These are phyloP conservation scores for Mucor irregularis DNA, from an alignment of 371 early-diverging fungal species.

Conservation along the genomic window DNA sequence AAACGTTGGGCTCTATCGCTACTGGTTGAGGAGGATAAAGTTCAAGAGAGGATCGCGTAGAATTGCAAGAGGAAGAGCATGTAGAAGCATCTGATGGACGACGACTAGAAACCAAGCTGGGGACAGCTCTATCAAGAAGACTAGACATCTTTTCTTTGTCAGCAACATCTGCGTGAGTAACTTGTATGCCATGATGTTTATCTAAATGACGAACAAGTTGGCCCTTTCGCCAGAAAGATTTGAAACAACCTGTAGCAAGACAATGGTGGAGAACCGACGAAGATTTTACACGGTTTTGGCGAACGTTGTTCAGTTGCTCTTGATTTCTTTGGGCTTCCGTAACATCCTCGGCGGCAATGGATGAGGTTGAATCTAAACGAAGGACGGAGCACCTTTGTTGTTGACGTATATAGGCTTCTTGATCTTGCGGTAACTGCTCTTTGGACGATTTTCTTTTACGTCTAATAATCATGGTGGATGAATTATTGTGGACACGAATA, in stretches of 20 bases:
- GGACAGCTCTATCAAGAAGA: background rate
- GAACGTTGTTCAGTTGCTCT: conserved; percentile 11
- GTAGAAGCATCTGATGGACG: conserved; percentile 1
- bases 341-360: background rate
- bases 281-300: conserved; percentile 22
- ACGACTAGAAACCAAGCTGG: background rate
- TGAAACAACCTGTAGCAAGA: conserved; percentile 39
- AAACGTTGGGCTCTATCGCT: background rate
- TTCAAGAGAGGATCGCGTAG: background rate
- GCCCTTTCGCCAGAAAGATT: conserved; percentile 49
- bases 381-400: conserved; percentile 48
- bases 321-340: background rate
- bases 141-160: conserved; percentile 8
- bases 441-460: conserved; percentile 18
- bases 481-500: conserved; percentile 59
- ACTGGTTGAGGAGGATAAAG: background rate
- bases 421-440: conserved; percentile 22
- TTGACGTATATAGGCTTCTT: conserved; percentile 41
- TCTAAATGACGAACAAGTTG: conserved; percentile 47
- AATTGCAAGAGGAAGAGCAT: background rate
- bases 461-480: conserved; percentile 23
- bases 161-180: conserved; percentile 10
- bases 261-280: conserved; percentile 42
- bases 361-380: conserved; percentile 25
- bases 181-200: conserved; percentile 18